phyloP scores from a whole-genome alignment of 805 yeast species.

The Candida ovalis region DNA sequence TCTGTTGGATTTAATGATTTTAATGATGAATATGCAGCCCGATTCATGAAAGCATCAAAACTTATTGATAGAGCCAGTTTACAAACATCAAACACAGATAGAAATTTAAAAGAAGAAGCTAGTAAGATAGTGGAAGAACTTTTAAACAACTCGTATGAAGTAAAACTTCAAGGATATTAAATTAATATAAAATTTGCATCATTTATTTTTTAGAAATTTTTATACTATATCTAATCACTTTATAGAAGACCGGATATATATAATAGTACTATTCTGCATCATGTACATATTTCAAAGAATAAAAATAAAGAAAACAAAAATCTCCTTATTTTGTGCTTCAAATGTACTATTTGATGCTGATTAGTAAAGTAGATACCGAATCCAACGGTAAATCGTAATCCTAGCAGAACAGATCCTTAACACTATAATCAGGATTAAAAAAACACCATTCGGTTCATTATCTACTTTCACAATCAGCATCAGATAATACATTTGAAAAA shows the following conservation, averaged over 20 bases:
- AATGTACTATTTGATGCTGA: neutral
- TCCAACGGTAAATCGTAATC: neutral
- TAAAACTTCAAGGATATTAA: neutral
- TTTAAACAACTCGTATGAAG: neutral
- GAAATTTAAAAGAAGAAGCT: neutral
- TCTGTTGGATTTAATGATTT: neutral
- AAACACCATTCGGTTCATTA: neutral
- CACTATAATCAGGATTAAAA: neutral
- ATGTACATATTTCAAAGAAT: neutral
- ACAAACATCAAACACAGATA: neutral
- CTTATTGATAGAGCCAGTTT: neutral
- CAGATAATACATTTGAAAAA: neutral
- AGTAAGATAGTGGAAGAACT: neutral
- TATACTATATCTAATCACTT: no score
- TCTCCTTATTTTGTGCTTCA: neutral
- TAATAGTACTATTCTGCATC: neutral
- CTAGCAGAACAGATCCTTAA: no score
- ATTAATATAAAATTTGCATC: no score
- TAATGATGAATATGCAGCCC: neutral
- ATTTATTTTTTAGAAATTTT: no score
- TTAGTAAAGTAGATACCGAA: neutral
- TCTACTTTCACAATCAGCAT: conserved; percentile 1
- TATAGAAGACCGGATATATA: no score
- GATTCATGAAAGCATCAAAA: neutral
- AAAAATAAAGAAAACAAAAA: neutral